Evolutionary conservation across 2,329 filamentous ascomycete species (phyloP), one percentile per base, ranked within the genome.

Genomic region (Alternaria atra): DNA sequence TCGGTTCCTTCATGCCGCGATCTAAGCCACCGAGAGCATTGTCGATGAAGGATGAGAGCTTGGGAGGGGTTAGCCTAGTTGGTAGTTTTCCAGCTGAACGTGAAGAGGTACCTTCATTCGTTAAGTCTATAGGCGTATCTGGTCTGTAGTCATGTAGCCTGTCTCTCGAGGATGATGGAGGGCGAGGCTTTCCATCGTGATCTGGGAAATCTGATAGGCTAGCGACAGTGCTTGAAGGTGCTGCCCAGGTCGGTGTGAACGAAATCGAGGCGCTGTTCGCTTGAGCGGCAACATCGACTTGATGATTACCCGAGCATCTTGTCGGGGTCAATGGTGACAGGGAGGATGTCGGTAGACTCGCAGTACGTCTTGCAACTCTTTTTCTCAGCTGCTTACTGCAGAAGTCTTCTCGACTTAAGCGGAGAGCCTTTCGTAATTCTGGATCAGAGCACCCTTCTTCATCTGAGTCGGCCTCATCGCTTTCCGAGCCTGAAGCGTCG

Each of bases 391-490:
- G 6, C 6, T 53, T 6, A 9, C 29, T 1, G 15, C 32, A 51
- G 5, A 27, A 50, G 1, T 55, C 17, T 17, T 50, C n/a, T 17
- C 29, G 52, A 25, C 60, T 60, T 32, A 9, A n/a, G 8, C 47
- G 60, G 30, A 63, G 34, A 32, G 56, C 56, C 42, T 23, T 4
- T 10, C 10, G 8, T n/a, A 53, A 2, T n/a, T 55, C 59, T 20
- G 6, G 10, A 17, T 58, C 52, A 9, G 48, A 48, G 52, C 15
- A 23, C 13, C n/a, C 40, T 23, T 53, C 52, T 25, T 55, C 34
- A 6, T 60, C 54, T 20, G 27, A 42, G 9, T 52, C 47, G 9
- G 52, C 47, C 10, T 20, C 17, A 6, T 34, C 17, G 2, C 23
- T 20, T n/a, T 61, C 58, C 3, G 43, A 12, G 17, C 44, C 53